Evolutionary conservation across 2,329 filamentous ascomycete species (phyloP).

Genomic region (Nannizziopsis barbatae): DNA sequence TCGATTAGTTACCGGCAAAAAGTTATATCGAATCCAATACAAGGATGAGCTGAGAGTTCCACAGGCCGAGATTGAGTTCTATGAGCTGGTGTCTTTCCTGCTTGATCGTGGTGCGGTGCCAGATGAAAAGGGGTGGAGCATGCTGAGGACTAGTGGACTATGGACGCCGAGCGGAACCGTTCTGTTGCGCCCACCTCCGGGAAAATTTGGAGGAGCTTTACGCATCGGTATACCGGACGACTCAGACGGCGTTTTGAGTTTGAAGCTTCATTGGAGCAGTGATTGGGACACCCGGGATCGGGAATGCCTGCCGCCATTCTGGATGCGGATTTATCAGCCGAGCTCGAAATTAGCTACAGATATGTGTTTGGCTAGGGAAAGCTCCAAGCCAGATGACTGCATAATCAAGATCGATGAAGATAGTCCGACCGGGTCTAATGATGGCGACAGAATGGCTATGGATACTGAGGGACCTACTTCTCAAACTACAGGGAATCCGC

Average conservation of each 20-base stretch:
- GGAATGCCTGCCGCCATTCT: slow-evolving; percentile 48
- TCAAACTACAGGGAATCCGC: neutral
- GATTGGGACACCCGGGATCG: slow-evolving; percentile 45
- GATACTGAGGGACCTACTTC: neutral
- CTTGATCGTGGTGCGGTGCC: slow-evolving; percentile 54
- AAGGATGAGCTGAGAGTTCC: slow-evolving; percentile 39
- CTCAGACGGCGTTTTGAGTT: slow-evolving; percentile 49
- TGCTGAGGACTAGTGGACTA: slow-evolving; percentile 46
- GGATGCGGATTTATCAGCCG: slow-evolving; percentile 31
- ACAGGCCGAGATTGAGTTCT: slow-evolving; percentile 44
- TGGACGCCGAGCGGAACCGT: slow-evolving; percentile 52
- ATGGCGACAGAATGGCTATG: neutral
- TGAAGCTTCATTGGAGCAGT: slow-evolving; percentile 47
- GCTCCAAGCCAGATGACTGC: slow-evolving; percentile 10
- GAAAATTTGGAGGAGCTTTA: slow-evolving; percentile 39
- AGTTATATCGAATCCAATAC: slow-evolving; percentile 54
- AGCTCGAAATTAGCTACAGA: neutral
- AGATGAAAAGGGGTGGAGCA: slow-evolving; percentile 47
- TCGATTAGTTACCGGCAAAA: slow-evolving; percentile 50
- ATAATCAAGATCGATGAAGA: slow-evolving; percentile 13
- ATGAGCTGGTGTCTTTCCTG: slow-evolving; percentile 51
- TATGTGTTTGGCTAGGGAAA: neutral
- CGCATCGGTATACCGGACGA: slow-evolving; percentile 47
- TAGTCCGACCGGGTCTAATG: neutral
- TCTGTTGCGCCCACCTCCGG: slow-evolving; percentile 45